These are phyloP conservation scores for Xylaria scruposa DNA, from an alignment of 495 filamentous ascomycete genomes.

Conservation along the genomic window DNA sequence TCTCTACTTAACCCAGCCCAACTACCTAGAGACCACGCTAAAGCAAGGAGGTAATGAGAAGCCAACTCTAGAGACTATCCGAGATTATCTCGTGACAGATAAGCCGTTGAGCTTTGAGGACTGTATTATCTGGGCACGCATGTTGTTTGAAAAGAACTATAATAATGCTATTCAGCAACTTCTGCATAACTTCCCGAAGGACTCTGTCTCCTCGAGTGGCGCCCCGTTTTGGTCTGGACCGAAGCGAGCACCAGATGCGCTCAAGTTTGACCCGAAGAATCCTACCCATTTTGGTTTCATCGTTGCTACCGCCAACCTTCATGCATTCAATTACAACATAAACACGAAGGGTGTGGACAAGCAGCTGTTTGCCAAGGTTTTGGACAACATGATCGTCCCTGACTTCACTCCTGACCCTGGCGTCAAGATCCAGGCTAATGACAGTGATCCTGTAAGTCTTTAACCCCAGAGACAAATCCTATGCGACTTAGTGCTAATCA, in stretches of 20 bases:
- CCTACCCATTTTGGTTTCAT: slow-evolving; percentile 86
- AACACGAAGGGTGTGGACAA: slow-evolving; percentile 75
- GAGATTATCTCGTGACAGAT: slow-evolving; percentile 89
- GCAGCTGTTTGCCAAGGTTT: slow-evolving; percentile 72
- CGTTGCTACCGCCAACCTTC: slow-evolving; percentile 86
- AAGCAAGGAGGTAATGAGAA: slow-evolving; percentile 98
- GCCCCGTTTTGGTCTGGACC: slow-evolving; percentile 98
- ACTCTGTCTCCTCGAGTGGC: slow-evolving; percentile 84
- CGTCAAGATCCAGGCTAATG: slow-evolving; percentile 96
- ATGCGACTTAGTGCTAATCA: slow-evolving; percentile 17
- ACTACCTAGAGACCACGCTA: slow-evolving; percentile 86
- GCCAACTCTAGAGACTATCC: slow-evolving; percentile 87
- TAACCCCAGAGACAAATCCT: not conserved
- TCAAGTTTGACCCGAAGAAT: slow-evolving; percentile 86
- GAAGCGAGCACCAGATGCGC: slow-evolving; percentile 91
- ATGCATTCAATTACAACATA: slow-evolving; percentile 98
- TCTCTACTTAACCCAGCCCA: slow-evolving; percentile 87
- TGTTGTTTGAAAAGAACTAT: slow-evolving; percentile 95
- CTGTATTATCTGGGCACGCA: slow-evolving; percentile 91
- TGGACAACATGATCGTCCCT: slow-evolving; percentile 93
- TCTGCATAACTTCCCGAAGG: slow-evolving; percentile 96
- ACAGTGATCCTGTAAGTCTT: slow-evolving; percentile 77
- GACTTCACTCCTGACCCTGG: slow-evolving; percentile 91
- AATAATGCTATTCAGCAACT: slow-evolving; percentile 97
- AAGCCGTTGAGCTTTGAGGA: slow-evolving; percentile 94